phyloP scores from a whole-genome alignment of 1,284 basidiomycete species.

The Trametes polyzona region DNA sequence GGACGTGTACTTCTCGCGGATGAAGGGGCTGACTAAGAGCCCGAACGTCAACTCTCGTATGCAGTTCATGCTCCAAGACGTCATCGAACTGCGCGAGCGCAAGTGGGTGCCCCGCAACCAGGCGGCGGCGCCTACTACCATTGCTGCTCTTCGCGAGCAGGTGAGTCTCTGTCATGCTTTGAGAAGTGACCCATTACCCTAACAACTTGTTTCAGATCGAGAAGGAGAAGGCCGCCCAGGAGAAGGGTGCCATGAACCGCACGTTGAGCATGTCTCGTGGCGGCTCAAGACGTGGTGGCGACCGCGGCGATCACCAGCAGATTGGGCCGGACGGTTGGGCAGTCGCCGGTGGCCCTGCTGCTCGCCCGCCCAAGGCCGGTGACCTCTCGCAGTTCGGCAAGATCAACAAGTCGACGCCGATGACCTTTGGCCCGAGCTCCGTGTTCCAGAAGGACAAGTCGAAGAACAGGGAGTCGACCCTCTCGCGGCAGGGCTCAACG shows the following conservation, averaged over 20 bases:
- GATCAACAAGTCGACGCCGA: slow-evolving; percentile 66
- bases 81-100: slow-evolving; percentile 86
- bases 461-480: slow-evolving; percentile 68
- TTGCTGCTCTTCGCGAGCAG: slow-evolving; percentile 91
- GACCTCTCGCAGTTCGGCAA: slow-evolving; percentile 90
- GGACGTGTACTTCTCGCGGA: slow-evolving; percentile 91
- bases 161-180: too few species aligned
- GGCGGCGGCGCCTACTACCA: slow-evolving; percentile 85
- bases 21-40: slow-evolving; percentile 81
- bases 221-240: slow-evolving; percentile 69
- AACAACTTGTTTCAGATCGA: too few species aligned
- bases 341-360: slow-evolving; percentile 64
- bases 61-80: slow-evolving; percentile 88
- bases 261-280: slow-evolving; percentile 68
- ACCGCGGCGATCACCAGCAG: slow-evolving; percentile 60
- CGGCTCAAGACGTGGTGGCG: slow-evolving; percentile 87
- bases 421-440: slow-evolving; percentile 80
- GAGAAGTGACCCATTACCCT: too few species aligned
- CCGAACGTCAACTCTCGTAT: slow-evolving; percentile 83
- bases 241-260: slow-evolving; percentile 62
- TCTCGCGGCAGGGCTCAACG: slow-evolving; percentile 71
- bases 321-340: slow-evolving; percentile 85
- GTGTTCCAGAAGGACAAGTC: slow-evolving; percentile 70
- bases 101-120: slow-evolving; percentile 81
- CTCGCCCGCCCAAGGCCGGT: slow-evolving; percentile 68